A percentile compares a stretch with the other conserved stretches of the same genome.
Conservation (phyloP, 2,329 filamentous ascomycete genomes). For the Zelopaecilomyces penicillatus region DNA sequence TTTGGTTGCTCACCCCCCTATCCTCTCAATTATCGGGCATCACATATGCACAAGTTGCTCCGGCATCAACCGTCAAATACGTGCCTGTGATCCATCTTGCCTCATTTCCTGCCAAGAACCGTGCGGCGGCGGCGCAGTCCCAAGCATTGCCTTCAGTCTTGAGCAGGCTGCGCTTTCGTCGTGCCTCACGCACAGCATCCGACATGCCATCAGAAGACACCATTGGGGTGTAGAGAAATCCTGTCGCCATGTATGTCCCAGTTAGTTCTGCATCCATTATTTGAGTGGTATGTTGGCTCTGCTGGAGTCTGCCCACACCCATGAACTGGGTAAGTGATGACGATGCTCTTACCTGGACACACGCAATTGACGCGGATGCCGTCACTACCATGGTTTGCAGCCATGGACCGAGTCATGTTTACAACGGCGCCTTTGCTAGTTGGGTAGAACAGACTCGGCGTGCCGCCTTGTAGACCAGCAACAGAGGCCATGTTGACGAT, state of each 20-base stretch:
- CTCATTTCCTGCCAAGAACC: constrained; percentile 31
- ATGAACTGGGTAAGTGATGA: not conserved
- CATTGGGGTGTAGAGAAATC: constrained; percentile 42
- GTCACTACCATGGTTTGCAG: constrained; percentile 36
- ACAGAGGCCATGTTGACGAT: constrained; percentile 58
- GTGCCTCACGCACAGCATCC: constrained; percentile 26
- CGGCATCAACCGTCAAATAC: constrained; percentile 34
- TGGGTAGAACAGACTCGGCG: constrained; percentile 36
- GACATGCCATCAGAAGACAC: constrained; percentile 32
- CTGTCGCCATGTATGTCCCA: not conserved
- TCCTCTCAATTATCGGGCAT: constrained; percentile 1
- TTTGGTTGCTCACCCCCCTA: no score
- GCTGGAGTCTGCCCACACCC: not conserved
- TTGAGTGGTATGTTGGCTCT: not conserved
- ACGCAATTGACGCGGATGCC: constrained; percentile 43
- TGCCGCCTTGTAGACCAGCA: constrained; percentile 43
- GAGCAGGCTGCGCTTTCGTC: constrained; percentile 30
- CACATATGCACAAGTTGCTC: constrained; percentile 20
- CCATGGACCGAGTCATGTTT: constrained; percentile 45
- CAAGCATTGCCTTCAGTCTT: constrained; percentile 35
- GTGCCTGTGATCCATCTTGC: constrained; percentile 36
- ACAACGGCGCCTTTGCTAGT: constrained; percentile 41
- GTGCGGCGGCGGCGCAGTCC: constrained; percentile 32
- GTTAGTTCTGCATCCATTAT: constrained; percentile 5
- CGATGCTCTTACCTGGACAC: constrained; percentile 27